Conservation (phyloP, 345 rosid species). For the Hypericum perforatum region DNA sequence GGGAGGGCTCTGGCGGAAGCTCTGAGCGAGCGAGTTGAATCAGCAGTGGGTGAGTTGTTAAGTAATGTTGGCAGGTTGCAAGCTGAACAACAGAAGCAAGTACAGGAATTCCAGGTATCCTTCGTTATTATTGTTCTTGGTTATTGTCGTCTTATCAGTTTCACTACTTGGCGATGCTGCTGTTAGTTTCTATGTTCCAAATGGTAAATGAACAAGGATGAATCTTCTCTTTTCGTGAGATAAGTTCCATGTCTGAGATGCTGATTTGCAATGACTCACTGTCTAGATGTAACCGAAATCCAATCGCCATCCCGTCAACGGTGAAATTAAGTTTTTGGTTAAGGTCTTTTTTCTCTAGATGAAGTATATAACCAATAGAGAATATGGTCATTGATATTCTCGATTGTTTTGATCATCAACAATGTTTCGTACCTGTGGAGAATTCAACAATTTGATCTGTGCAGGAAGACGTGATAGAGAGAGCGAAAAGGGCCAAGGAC, state of each 20-base stretch:
- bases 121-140: not conserved
- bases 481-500: constrained; percentile 75
- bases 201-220: too few species aligned
- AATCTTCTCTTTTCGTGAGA: too few species aligned
- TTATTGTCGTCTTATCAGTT: not conserved
- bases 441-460: constrained; percentile 1
- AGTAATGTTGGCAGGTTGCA: constrained; percentile 63
- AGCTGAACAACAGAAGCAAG: constrained; percentile 88
- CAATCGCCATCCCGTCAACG: too few species aligned
- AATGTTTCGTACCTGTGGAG: not conserved
- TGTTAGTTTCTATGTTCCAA: too few species aligned
- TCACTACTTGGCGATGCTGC: not conserved
- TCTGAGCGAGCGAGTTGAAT: constrained; percentile 65
- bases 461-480: constrained; percentile 76
- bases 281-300: too few species aligned
- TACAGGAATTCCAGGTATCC: constrained; percentile 72
- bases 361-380: too few species aligned
- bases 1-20: constrained; percentile 93
- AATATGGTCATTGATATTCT: too few species aligned
- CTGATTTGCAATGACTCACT: too few species aligned
- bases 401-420: not conserved
- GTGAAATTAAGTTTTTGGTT: too few species aligned
- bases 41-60: constrained; percentile 74
- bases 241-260: too few species aligned
- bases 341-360: too few species aligned